Evolutionary conservation across 176 grass and related monocot species (phyloP), one percentile per base, ranked within the genome.

Genomic region (Poa annua): DNA sequence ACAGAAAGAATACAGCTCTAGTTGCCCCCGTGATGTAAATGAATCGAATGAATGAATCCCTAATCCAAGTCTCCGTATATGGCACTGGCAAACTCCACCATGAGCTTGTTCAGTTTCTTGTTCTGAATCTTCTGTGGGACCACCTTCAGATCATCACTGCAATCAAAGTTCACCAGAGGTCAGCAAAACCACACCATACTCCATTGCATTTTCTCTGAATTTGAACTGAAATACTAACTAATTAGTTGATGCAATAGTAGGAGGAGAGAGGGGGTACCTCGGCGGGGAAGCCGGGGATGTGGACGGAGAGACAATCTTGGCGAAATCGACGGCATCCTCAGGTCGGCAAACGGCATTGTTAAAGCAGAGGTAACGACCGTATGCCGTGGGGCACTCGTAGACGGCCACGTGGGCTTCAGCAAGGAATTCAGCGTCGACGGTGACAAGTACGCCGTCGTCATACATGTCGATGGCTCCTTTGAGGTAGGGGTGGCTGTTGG

Each of bases 291-390:
- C 49, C 0, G 85, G 85, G 60, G 87, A 62, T 15, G 80, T 41
- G 17, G 73, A 51, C 11, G 91, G 91, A 32, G 87, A 75, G 52
- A 99, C 72, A 91, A 90, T 63, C 25, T 87, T 80, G 7, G 87
- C 91, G 22, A 99, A 80, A 52, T 90, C 87, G 34, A 87, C 81
- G 0, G 96, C 96, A 33, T 99, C 93, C 59, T 90, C 91, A 0
- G 96, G 96, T 0, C 78, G 64, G 89, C 96, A 99, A 0, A 99
- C 78, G 33, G 84, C 75, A 22, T 88, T 75, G 87, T 89, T 76
- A 84, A 96, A 99, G 89, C 93, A 99, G 77, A 99, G 84, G 80
- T 99, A 95, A 6, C 96, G 91, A 65, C 96, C 96, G 80, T 87
- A 86, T 2, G 91, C 96, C 15, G 83, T 85, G 47, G 96, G 89